These are phyloP conservation scores for Chaetomiaceae sp. DNA, from an alignment of 2,329 filamentous ascomycete species.

Conservation along the genomic window DNA sequence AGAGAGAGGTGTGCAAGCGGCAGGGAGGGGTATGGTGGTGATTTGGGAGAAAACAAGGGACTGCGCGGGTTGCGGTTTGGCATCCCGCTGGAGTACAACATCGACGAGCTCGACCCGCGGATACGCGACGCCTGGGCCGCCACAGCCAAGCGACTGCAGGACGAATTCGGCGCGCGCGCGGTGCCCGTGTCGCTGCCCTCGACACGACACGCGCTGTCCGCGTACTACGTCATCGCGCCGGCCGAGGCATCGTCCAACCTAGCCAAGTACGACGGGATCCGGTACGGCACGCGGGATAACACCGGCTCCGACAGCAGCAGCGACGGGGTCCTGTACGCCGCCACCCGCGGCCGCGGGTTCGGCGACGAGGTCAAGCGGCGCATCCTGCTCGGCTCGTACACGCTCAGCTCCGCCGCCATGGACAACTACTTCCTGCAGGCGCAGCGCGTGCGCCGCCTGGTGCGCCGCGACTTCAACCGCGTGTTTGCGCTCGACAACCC, in stretches of 20 bases:
- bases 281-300: conserved; percentile 65
- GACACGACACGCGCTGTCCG: conserved; percentile 78
- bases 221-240: conserved; percentile 92
- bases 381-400: conserved; percentile 85
- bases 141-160: conserved; percentile 53
- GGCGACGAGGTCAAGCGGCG: conserved; percentile 80
- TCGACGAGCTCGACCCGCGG: conserved; percentile 64
- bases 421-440: conserved; percentile 97
- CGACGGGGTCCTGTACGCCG: conserved; percentile 65
- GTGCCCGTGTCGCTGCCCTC: conserved; percentile 74
- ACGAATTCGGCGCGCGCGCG: conserved; percentile 58
- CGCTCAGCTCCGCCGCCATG: conserved; percentile 80
- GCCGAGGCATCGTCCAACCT: conserved; percentile 95
- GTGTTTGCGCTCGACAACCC: conserved; percentile 68
- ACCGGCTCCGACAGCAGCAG: conserved; percentile 36
- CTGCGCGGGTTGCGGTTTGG: conserved; percentile 42
- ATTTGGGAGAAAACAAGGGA: not conserved
- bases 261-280: conserved; percentile 94
- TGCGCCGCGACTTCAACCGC: conserved; percentile 79
- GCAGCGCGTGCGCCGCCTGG: conserved; percentile 76
- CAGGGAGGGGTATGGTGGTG: conserved; percentile 26
- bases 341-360: conserved; percentile 67
- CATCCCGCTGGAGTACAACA: conserved; percentile 76
- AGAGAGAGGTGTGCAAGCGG: conserved; percentile 41
- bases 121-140: conserved; percentile 65